A percentile compares a stretch with the other conserved stretches of the same genome.
Evolutionary conservation across 176 grass and related monocot genomes (phyloP).

Genomic region (Lolium perenne): DNA sequence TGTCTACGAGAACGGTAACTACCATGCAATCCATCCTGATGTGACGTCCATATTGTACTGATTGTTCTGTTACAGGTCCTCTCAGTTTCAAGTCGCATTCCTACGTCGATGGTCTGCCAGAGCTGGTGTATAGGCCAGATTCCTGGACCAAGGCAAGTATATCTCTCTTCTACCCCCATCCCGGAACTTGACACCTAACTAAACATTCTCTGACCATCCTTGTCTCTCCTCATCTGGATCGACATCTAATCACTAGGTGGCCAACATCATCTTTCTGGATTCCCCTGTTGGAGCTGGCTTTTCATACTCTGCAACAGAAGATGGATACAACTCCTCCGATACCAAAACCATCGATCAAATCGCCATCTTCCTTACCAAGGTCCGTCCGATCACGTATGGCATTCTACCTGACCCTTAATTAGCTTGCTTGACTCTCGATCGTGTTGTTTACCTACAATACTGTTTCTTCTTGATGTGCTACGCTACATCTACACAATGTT

Average conservation of each 20-base stretch:
- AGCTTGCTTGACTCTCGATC: background rate
- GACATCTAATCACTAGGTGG: background rate
- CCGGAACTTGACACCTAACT: too few relatives aligned
- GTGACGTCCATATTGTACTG: too few relatives aligned
- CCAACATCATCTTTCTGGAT: constrained; percentile 6
- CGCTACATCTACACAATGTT: background rate
- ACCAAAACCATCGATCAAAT: background rate
- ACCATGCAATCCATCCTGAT: background rate
- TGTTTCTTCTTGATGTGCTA: too few relatives aligned
- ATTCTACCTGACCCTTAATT: background rate
- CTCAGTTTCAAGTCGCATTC: background rate
- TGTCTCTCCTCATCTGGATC: background rate
- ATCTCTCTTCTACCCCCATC: too few relatives aligned
- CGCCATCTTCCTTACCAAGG: constrained; percentile 10
- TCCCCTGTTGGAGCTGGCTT: too few relatives aligned
- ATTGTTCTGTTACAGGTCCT: background rate
- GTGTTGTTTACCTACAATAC: background rate
- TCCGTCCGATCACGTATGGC: background rate
- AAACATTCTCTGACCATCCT: background rate
- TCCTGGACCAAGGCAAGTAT: constrained; percentile 2
- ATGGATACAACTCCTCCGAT: background rate
- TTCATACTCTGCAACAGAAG: background rate
- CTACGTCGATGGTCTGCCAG: background rate
- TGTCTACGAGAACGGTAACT: constrained; percentile 54
- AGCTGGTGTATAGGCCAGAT: background rate